Evolutionary conservation across 2,329 filamentous ascomycete genomes (phyloP).

Genomic region (Cladosporium austrohemisphaericum): DNA sequence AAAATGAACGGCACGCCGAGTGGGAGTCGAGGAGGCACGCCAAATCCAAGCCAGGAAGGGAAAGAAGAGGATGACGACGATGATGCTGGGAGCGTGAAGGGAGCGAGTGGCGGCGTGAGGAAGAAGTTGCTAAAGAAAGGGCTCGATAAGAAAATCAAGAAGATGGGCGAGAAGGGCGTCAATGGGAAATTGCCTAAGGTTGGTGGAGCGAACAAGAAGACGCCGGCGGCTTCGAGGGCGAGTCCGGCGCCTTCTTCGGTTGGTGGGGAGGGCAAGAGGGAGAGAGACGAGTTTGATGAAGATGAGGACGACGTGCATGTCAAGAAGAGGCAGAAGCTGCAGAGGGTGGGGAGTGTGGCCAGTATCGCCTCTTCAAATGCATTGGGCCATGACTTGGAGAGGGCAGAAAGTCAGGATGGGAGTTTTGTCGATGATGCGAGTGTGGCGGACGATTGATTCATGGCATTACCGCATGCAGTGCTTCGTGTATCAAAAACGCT

Average conservation of each 20-base stretch:
- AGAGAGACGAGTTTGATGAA: conserved; percentile 26
- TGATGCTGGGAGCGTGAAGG: conserved; percentile 25
- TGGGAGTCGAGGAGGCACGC: conserved; percentile 33
- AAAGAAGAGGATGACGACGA: conserved; percentile 30
- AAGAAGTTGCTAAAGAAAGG: conserved; percentile 38
- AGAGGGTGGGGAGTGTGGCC: conserved; percentile 33
- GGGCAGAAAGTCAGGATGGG: conserved; percentile 34
- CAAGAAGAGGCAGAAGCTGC: conserved; percentile 37
- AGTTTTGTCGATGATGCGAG: conserved; percentile 35
- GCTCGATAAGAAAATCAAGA: conserved; percentile 44
- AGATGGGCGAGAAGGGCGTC: conserved; percentile 36
- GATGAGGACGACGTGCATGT: conserved; percentile 19
- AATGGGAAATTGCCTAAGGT: conserved; percentile 33
- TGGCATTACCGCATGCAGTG: not conserved
- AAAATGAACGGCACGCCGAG: conserved; percentile 36
- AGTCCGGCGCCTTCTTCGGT: conserved; percentile 21
- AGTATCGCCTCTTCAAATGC: conserved; percentile 28
- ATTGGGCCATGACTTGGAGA: conserved; percentile 27
- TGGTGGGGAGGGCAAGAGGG: conserved; percentile 30
- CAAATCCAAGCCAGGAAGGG: conserved; percentile 24
- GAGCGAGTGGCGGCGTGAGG: conserved; percentile 26
- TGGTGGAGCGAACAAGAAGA: conserved; percentile 22
- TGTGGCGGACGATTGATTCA: conserved; percentile 10
- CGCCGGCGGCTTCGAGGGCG: conserved; percentile 12
- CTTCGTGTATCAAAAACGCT: not conserved